These are phyloP conservation scores for Zygnema circumcarinatum DNA, from an alignment of 139 green algal species.

Conservation along the genomic window DNA sequence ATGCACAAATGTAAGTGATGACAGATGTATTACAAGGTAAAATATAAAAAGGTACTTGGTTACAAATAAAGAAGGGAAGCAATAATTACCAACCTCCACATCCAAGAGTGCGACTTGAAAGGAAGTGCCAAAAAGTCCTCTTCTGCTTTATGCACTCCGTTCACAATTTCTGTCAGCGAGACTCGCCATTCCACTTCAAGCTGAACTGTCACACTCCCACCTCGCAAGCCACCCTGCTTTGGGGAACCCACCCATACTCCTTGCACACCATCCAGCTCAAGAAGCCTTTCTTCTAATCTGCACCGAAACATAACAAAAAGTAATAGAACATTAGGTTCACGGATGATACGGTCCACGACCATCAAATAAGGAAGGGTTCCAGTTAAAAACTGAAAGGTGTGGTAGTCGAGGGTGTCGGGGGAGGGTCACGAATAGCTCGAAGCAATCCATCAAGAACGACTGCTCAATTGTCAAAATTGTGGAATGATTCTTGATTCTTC, in stretches of 20 bases:
- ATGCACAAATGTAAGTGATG: too few relatives aligned
- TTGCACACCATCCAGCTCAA: constrained; percentile 26
- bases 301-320: neutral
- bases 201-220: constrained; percentile 11
- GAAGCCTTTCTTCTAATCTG: constrained; percentile 22
- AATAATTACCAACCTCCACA: constrained; percentile 36
- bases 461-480: too few relatives aligned
- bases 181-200: constrained; percentile 28
- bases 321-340: neutral
- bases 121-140: constrained; percentile 34
- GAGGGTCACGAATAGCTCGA: too few relatives aligned
- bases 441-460: neutral
- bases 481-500: too few relatives aligned
- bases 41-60: too few relatives aligned
- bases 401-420: too few relatives aligned
- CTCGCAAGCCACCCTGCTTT: constrained; percentile 27
- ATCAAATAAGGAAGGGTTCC: neutral
- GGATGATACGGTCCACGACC: neutral
- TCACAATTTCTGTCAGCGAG: neutral
- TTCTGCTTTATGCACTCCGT: constrained; percentile 35
- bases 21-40: too few relatives aligned
- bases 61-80: neutral
- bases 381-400: too few relatives aligned
- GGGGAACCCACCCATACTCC: constrained; percentile 26
- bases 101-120: constrained; percentile 39